Evolutionary conservation across 306 rosid genomes (phyloP).

Genomic region (Ormosia semicastrata): DNA sequence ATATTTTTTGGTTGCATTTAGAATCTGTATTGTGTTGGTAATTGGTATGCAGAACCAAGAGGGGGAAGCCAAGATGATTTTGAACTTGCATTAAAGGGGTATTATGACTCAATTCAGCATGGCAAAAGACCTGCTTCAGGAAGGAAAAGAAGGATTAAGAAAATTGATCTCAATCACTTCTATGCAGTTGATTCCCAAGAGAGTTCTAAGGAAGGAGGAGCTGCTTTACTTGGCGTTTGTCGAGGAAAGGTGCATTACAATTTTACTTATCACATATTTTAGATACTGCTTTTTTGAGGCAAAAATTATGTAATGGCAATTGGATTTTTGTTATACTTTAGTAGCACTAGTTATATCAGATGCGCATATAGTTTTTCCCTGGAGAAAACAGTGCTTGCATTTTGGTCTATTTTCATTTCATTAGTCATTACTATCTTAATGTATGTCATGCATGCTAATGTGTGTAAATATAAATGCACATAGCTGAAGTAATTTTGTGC

Average conservation of each 20-base stretch:
- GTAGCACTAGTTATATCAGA: not conserved
- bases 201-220: slow-evolving; percentile 64
- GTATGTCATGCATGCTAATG: not conserved
- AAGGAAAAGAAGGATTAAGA: slow-evolving; percentile 63
- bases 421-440: not conserved
- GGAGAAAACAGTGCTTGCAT: not conserved
- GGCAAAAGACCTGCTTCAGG: slow-evolving; percentile 45
- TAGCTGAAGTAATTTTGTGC: not conserved
- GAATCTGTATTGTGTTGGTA: slow-evolving; percentile 24
- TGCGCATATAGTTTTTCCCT: not conserved
- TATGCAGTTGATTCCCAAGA: slow-evolving; percentile 36
- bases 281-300: not conserved
- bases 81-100: slow-evolving; percentile 73
- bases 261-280: slow-evolving; percentile 17
- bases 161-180: slow-evolving; percentile 36
- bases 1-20: slow-evolving; percentile 7
- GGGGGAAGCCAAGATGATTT: slow-evolving; percentile 90
- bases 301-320: slow-evolving; percentile 6
- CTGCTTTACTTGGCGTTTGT: slow-evolving; percentile 88
- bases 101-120: slow-evolving; percentile 62
- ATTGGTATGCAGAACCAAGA: slow-evolving; percentile 71
- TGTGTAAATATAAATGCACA: not conserved
- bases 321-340: slow-evolving; percentile 4
- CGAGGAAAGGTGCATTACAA: slow-evolving; percentile 79
- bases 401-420: not conserved